Base-by-base conservation (phyloP, 352 stramenopile genomes). In the Globisporangium spiculum region DNA sequence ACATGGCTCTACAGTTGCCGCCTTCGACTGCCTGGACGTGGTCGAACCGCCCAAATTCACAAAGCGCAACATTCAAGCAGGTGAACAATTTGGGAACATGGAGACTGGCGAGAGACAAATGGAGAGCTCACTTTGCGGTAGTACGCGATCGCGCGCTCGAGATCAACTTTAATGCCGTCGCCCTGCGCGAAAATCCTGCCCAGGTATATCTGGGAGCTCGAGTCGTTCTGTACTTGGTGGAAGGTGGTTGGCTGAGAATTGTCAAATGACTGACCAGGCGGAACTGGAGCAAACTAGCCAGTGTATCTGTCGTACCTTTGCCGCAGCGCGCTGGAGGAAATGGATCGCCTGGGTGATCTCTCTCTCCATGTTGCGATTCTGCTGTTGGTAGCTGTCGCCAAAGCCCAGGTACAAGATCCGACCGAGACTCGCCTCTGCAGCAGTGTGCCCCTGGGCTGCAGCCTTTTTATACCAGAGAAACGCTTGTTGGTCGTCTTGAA, bases 271-370 rank as follows among this genome's bases (percentile, higher is more conserved):
- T 27, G 30, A 22, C 3, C 53, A 58, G 4, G 9, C 9, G 12
- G 5, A 34, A 58, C 9, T n/a, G 18, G 14, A 24, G 2, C 32
- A 10, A 5, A 24, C 8, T 6, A 60, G 7, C 2, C 18, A 59
- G 24, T 1, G 36, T 20, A 20, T 58, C 10, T 14, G 27, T 10
- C 0, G 8, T 30, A 84, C 80, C 76, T 88, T 88, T 6, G 66
- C 63, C 1, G 81, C 80, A 20, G 86, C 82, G 16, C 80, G 76
- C 44, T 91, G 84, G 36, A 92, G 71, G 54, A 85, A 92, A 62
- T 94, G 84, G 61, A 90, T 77, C 0, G 83, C 83, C 65, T 86
- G 83, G 20, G 57, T 73, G 14, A 77, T 62, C 65, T 90, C 79
- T 20, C 72, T 68, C 20, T 72, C 59, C 58, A 63, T 48, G 7